phyloP scores from a whole-genome alignment of 768 basidiomycete genomes.

The Leccinum fibrillosum region DNA sequence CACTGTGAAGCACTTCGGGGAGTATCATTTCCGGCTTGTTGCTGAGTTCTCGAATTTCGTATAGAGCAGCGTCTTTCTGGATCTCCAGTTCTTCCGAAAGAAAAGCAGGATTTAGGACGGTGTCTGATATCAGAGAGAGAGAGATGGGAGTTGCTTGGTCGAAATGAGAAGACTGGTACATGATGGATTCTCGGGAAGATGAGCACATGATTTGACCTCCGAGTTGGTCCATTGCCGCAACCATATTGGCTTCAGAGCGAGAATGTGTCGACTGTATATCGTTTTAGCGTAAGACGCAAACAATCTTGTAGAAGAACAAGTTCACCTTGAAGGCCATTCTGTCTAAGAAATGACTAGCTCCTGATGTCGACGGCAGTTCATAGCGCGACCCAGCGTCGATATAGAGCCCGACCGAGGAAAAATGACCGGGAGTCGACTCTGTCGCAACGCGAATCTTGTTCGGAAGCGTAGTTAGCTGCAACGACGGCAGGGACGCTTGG shows the following conservation, averaged over 20 bases:
- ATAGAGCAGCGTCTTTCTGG: slow-evolving; percentile 83
- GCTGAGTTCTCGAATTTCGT: slow-evolving; percentile 85
- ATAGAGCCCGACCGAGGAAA: slow-evolving; percentile 90
- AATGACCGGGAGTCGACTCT: slow-evolving; percentile 88
- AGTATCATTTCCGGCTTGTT: slow-evolving; percentile 91
- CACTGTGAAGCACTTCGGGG: slow-evolving; percentile 83
- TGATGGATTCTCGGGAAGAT: slow-evolving; percentile 88
- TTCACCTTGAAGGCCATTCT: slow-evolving; percentile 94
- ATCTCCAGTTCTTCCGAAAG: slow-evolving; percentile 73
- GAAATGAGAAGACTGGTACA: slow-evolving; percentile 98
- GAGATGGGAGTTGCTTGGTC: slow-evolving; percentile 78
- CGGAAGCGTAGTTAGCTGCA: slow-evolving; percentile 78
- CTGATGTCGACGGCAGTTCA: slow-evolving; percentile 69
- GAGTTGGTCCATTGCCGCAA: slow-evolving; percentile 71
- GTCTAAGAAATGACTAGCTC: slow-evolving; percentile 90
- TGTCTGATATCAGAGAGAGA: slow-evolving; percentile 87
- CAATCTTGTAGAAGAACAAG: neutral
- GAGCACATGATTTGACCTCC: slow-evolving; percentile 93
- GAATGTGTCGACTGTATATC: slow-evolving; percentile 64
- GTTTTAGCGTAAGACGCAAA: slow-evolving; percentile 3
- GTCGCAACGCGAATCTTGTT: slow-evolving; percentile 93
- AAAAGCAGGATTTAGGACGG: slow-evolving; percentile 77
- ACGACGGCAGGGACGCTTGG: slow-evolving; percentile 32
- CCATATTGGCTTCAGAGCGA: slow-evolving; percentile 76
- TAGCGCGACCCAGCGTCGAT: slow-evolving; percentile 92